Base-by-base conservation (phyloP, 2,329 filamentous ascomycete species). In the Pestalotiopsis sp. region DNA sequence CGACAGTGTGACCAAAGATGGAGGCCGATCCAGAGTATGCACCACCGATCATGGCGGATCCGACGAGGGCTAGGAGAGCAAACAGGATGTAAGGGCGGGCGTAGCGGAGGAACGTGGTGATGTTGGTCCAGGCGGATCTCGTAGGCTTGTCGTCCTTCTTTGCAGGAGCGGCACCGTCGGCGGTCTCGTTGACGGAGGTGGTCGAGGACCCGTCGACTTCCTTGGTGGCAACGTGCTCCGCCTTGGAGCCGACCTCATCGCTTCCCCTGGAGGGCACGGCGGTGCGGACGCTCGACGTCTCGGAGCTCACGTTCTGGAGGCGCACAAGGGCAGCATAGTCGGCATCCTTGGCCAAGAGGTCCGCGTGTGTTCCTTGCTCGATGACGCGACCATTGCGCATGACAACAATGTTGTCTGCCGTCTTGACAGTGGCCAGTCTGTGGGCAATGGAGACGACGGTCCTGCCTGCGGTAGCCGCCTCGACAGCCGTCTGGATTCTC, bases 391-490 rank as follows among this genome's bases (percentile, higher is more conserved):
- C 91, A 58, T 87, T 82, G 4, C 87, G 82, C 72, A 93, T 80
- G 2, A 93, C 90, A 3, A 92, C 81, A 62, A 93, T 92, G 67
- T 88, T 86, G 70, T 92, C 87, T 0, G 91, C 90, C 66, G 87
- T 84, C 72, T 85, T 86, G 67, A 90, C 86, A 0, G 88, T 90
- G 0, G 86, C 86, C 2, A 91, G 80, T 0, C 89, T 81, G 77
- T 91, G 89, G 0, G 91, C 90, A 67, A 93, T 91, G 11, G 89
- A 85, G 67, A 93, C 87, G 0, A 90, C 91, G 0, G 91, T 93
- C n/a, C 89, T 74, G 1, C 76, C 77, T 1, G 56, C 60, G 4
- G 76, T 69, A 71, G 81, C 70, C 74, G 75, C 65, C 72, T 81
- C 77, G n/a, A 83, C 76, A 1, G 75, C 77, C 2, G 66, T 64